Evolutionary conservation across 2,329 filamentous ascomycete genomes (phyloP), one percentile per base, ranked within the genome.

Genomic region (Thelonectria olida): DNA sequence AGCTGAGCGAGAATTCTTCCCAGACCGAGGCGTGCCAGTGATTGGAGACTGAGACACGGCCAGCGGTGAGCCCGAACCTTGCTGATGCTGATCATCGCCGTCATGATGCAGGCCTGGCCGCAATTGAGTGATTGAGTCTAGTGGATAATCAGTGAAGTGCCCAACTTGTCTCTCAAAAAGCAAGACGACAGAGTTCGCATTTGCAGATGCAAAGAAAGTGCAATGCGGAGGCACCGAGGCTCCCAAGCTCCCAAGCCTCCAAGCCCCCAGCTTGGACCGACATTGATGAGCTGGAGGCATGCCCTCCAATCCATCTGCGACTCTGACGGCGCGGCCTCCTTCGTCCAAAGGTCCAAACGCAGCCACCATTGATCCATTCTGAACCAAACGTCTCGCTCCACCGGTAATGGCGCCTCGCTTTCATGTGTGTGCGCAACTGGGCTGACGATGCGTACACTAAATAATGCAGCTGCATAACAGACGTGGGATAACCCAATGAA

Each of bases 401-500:
- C 45, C 25, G 42, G 54, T 28, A 47, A 47, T 53, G 55, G 56
- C 60, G 61, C 60, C 61, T 63, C 57, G 58, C 52, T 53, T 61
- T 52, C 45, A 52, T 58, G 60, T 63, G 49, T 57, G 51, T 48
- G 54, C 63, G 58, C 60, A 49, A 64, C 61, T 36, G 53, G 64
- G 50, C 52, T 66, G 57, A 70, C 49, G 58, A 36, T 25, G 61
- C 39, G 58, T 65, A 59, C 69, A 69, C 69, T 71, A 67, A 65
- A 68, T 70, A 65, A 64, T 70, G 59, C 53, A 65, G 60, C 63
- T 66, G 71, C 68, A 73, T 64, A 68, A 71, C 49, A 47, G 22
- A 34, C 53, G 36, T 39, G 38, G 23, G 20, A 58, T 7, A 44
- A 62, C 52, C 73, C 73, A 75, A 77, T 77, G 61, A 56, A 63